Conservation (phyloP, 2,329 filamentous ascomycete species). For the Scortechinia acanthostroma region DNA sequence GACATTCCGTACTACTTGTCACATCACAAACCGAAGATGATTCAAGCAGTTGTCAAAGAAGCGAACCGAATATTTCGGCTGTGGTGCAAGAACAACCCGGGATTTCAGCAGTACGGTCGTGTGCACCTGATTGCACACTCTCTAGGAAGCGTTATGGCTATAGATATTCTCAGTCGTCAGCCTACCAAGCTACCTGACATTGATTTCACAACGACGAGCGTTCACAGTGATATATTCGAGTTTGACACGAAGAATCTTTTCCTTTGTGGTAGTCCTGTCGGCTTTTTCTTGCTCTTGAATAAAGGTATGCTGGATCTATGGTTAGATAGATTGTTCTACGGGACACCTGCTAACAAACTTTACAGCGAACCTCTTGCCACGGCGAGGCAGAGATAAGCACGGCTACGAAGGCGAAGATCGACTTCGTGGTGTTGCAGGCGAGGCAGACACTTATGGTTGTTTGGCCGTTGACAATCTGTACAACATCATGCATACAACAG, state of each 20-base stretch:
- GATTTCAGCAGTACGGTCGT: conserved; percentile 47
- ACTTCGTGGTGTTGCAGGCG: conserved; percentile 37
- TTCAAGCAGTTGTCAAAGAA: conserved; percentile 56
- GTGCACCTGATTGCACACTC: conserved; percentile 64
- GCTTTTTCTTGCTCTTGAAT: conserved; percentile 60
- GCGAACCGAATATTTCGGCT: conserved; percentile 61
- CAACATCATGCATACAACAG: conserved; percentile 60
- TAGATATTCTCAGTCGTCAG: conserved; percentile 62
- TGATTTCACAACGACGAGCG: not conserved
- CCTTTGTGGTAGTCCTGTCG: conserved; percentile 57
- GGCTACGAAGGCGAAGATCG: conserved; percentile 20
- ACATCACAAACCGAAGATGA: conserved; percentile 63
- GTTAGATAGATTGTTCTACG: not conserved
- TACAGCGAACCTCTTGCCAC: conserved; percentile 36
- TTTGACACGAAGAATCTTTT: conserved; percentile 61
- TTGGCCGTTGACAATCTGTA: conserved; percentile 63
- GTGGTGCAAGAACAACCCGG: conserved; percentile 63
- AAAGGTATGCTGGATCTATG: conserved; percentile 15
- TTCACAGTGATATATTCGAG: conserved; percentile 42
- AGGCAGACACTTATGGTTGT: conserved; percentile 54
- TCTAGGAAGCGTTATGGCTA: conserved; percentile 59
- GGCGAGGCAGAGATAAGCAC: conserved; percentile 47
- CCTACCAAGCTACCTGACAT: conserved; percentile 40
- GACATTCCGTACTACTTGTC: conserved; percentile 68
- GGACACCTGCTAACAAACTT: not conserved